Evolutionary conservation across 75 land plant genomes (phyloP), one percentile per base, ranked within the genome.

Genomic region (Ceratopteris richardii): DNA sequence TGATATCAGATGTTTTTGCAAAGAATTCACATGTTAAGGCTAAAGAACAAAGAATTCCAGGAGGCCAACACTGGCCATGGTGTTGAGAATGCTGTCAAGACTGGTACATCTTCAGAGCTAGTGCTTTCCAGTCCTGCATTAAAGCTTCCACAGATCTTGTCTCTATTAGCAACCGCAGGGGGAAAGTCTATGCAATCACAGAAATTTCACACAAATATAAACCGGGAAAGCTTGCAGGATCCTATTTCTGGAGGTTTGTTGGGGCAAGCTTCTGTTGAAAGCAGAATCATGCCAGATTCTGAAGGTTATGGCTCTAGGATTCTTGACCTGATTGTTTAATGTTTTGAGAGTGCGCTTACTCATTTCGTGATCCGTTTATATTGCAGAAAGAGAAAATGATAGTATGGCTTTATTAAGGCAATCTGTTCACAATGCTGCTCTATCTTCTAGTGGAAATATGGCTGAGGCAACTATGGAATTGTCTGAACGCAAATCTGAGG

Each of bases 381-480:
- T 52, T 52, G 56, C 75, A 82, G 96, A 64, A 41, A 59, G 37
- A 52, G 77, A 70, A 30, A 52, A 29, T 47, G 67, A 51, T 37
- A 74, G 65, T 55, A 61, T 77, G 40, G 72, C 78, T 20, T 77
- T 68, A 48, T 44, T 93, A 56, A 82, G 73, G 64, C 80, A 85
- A 60, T 68, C 90, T 52, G 82, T 93, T 40, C 79, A 85, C 33
- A 85, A 85, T 73, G 95, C 95, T 33, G 98, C 85, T 46, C 68
- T 93, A 2, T 77, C 76, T 20, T 61, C 29, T 24, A 24, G 29
- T 26, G 25, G 29, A 7, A 52, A 12, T 26, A 3, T 26, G 4
- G 25, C 54, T 4, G 54, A 52, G 54, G 54, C 2, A 9, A 52
- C 18, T 4, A 11, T 23, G 31, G 70, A 68, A 30, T 44, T 31